Conservation (phyloP, 306 rosid species). For the Pyrus communis region DNA sequence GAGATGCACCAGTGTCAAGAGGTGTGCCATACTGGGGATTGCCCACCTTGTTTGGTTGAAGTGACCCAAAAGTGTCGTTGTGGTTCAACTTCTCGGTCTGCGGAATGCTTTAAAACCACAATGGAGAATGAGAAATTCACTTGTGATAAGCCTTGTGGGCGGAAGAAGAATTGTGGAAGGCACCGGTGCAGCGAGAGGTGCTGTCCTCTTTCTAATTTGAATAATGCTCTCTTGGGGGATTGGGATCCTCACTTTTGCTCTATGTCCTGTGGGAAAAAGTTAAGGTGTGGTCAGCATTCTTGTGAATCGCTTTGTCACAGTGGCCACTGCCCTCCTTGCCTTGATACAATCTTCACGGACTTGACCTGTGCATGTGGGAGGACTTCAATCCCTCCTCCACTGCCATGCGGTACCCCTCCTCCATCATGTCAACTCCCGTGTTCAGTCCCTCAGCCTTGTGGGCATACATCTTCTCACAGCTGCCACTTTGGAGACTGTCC, state of each 20-base stretch:
- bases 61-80: constrained; percentile 82
- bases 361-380: constrained; percentile 79
- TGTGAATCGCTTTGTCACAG: constrained; percentile 83
- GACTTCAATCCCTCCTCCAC: constrained; percentile 84
- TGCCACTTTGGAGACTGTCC: constrained; percentile 98
- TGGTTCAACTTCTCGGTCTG: constrained; percentile 55
- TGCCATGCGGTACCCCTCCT: constrained; percentile 76
- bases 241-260: constrained; percentile 94
- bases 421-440: constrained; percentile 90
- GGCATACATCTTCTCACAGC: constrained; percentile 80
- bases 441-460: constrained; percentile 78
- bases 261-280: constrained; percentile 75
- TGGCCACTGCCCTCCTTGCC: constrained; percentile 94
- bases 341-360: constrained; percentile 82
- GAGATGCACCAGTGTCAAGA: constrained; percentile 56
- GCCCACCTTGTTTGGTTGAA: constrained; percentile 64
- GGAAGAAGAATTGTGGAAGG: constrained; percentile 88
- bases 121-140: constrained; percentile 41
- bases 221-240: constrained; percentile 26
- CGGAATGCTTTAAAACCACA: constrained; percentile 64
- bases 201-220: constrained; percentile 62
- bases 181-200: constrained; percentile 86
- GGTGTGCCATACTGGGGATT: constrained; percentile 68
- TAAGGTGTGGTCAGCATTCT: constrained; percentile 84
- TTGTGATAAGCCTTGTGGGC: constrained; percentile 82